A percentile compares a stretch with the other conserved stretches of the same genome.
phyloP scores from a whole-genome alignment of 768 basidiomycete genomes.

The Suillus lakei region DNA sequence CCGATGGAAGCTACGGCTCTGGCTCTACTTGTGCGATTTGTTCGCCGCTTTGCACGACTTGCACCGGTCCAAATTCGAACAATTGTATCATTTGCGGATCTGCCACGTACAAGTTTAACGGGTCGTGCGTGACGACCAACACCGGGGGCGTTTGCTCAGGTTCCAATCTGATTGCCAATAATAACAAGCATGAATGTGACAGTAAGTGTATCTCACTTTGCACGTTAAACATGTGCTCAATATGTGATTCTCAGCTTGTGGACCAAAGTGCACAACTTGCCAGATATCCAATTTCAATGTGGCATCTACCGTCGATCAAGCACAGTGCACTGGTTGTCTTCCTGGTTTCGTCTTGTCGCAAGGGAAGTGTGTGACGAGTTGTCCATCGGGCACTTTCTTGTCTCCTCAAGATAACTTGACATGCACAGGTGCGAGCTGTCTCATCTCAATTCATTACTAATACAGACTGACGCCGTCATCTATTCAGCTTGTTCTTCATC shows the following conservation, averaged over 20 bases:
- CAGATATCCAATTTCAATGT: conserved; percentile 72
- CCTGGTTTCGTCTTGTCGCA: conserved; percentile 75
- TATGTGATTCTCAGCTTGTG: conserved; percentile 59
- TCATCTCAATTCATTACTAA: background rate
- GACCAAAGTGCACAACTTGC: conserved; percentile 81
- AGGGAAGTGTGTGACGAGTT: conserved; percentile 70
- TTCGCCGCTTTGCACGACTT: conserved; percentile 71
- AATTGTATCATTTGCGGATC: conserved; percentile 72
- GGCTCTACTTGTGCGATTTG: conserved; percentile 61
- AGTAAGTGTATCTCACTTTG: conserved; percentile 50
- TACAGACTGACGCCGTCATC: conserved; percentile 15
- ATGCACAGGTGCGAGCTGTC: conserved; percentile 63
- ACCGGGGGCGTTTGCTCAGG: conserved; percentile 75
- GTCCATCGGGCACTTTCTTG: conserved; percentile 76
- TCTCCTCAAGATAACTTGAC: conserved; percentile 73
- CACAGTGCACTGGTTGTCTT: conserved; percentile 79
- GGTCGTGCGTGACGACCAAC: conserved; percentile 70
- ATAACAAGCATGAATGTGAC: conserved; percentile 83
- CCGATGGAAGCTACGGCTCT: conserved; percentile 66
- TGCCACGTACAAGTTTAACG: conserved; percentile 66
- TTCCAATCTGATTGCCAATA: conserved; percentile 75
- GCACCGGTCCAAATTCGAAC: conserved; percentile 67
- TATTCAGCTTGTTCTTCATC: conserved; percentile 67
- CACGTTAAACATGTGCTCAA: conserved; percentile 9
- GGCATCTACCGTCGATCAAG: conserved; percentile 64